Percentiles rank a stretch among this genome's conserved stretches.
phyloP scores from a whole-genome alignment of 345 rosid genomes.

The Salix viminalis region DNA sequence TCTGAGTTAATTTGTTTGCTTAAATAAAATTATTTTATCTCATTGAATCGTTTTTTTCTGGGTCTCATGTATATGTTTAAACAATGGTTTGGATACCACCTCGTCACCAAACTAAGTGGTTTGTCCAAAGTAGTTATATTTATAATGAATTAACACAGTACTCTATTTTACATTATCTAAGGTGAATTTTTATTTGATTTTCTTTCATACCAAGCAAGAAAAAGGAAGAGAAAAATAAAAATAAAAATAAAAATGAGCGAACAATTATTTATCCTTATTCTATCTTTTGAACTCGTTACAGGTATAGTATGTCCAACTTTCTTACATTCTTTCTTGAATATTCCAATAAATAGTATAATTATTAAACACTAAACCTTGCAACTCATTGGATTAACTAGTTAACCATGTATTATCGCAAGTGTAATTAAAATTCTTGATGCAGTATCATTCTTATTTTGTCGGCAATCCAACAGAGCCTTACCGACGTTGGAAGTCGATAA shows the following conservation, averaged over 20 bases:
- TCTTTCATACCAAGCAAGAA: too few species aligned
- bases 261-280: too few species aligned
- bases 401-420: background rate
- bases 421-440: background rate
- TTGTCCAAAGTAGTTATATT: too few species aligned
- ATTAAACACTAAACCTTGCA: background rate
- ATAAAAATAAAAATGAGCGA: too few species aligned
- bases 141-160: background rate
- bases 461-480: background rate
- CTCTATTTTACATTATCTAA: background rate
- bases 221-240: too few species aligned
- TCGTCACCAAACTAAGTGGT: background rate
- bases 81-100: background rate
- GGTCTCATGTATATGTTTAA: background rate
- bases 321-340: too few species aligned
- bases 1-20: background rate
- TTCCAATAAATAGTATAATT: too few species aligned
- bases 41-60: background rate
- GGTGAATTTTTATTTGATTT: too few species aligned
- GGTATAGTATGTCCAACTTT: too few species aligned
- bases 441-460: background rate
- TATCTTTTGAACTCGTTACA: too few species aligned
- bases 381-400: background rate
- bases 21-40: background rate
- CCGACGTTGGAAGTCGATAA: background rate